Base-by-base conservation (phyloP, 2,329 filamentous ascomycete genomes). In the Endothia cerciana region DNA sequence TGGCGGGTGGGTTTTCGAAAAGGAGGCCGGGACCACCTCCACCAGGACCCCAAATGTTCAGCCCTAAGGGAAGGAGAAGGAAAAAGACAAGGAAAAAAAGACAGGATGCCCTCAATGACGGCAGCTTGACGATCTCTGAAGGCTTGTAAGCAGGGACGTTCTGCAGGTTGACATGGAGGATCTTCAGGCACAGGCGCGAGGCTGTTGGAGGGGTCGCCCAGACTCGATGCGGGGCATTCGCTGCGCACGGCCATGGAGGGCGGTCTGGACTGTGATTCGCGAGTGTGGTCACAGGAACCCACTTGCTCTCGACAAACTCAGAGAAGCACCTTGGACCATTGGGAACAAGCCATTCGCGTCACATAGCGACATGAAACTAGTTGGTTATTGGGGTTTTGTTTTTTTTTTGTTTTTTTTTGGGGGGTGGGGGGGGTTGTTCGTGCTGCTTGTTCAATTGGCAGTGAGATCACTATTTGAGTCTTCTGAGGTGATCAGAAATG, bases 41-140 rank as follows among this genome's bases (percentile, higher is more conserved):
- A n/a, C 41, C 51, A 62, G 40, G 25, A 36, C 17, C 49, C 40
- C 30, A 7, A 22, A 22, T 11, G 11, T 17, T 51, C 17, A 51
- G 33, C 43, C 64, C 51, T 56, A n/a, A n/a, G n/a, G 17, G 47
- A 17, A 11, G 6, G 25, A 51, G 1, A 11, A 51, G 1, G 5
- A 47, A 3, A 22, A 49, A 4, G 45, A 25, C 3, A 1, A 13
- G 10, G 2, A 36, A 3, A 11, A 43, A 53, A 28, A 22, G 30
- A n/a, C 61, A 63, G 56, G 61, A 64, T 60, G 33, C 47, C 62
- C 51, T 56, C 56, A 66, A 64, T 64, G 65, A 64, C 61, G 65
- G 59, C 36, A 63, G 53, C 40, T 30, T 55, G 60, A 40, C 43
- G 53, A 59, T 53, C 25, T 13, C 19, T 11, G 8, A 22, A 11